Evolutionary conservation across 257 asterid species (phyloP).

Genomic region (Solanum piurae): DNA sequence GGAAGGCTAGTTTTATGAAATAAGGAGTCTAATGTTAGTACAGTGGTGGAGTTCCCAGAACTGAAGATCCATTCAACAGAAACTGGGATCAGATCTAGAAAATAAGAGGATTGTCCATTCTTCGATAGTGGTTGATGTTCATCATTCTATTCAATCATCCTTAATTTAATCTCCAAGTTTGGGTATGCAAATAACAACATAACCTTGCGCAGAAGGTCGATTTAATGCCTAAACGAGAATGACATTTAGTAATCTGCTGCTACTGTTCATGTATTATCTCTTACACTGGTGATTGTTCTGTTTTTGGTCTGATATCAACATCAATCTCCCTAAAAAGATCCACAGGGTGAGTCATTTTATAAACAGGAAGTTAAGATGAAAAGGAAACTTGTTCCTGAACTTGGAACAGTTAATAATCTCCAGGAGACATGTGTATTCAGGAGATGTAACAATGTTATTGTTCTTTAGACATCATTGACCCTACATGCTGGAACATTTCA

Average conservation of each 20-base stretch:
- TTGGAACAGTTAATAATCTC: neutral
- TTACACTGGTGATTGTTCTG: neutral
- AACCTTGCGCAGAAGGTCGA: neutral
- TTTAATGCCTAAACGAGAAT: neutral
- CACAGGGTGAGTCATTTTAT: neutral
- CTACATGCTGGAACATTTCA: neutral
- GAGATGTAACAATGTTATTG: neutral
- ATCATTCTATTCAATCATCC: neutral
- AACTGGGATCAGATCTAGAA: neutral
- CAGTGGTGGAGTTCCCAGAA: neutral
- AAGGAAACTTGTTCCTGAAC: neutral
- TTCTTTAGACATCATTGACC: neutral
- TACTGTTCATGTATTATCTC: neutral
- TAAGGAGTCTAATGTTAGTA: neutral
- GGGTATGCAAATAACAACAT: neutral
- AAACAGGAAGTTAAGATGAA: neutral
- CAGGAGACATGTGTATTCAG: neutral
- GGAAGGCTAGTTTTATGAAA: neutral
- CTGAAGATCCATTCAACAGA: neutral
- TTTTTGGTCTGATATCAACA: neutral
- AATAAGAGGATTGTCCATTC: neutral
- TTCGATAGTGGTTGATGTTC: neutral
- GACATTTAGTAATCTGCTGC: neutral
- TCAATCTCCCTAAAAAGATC: neutral
- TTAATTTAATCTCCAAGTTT: neutral